These are phyloP conservation scores for Parathielavia appendiculata DNA, from an alignment of 495 filamentous ascomycete genomes.

Conservation along the genomic window DNA sequence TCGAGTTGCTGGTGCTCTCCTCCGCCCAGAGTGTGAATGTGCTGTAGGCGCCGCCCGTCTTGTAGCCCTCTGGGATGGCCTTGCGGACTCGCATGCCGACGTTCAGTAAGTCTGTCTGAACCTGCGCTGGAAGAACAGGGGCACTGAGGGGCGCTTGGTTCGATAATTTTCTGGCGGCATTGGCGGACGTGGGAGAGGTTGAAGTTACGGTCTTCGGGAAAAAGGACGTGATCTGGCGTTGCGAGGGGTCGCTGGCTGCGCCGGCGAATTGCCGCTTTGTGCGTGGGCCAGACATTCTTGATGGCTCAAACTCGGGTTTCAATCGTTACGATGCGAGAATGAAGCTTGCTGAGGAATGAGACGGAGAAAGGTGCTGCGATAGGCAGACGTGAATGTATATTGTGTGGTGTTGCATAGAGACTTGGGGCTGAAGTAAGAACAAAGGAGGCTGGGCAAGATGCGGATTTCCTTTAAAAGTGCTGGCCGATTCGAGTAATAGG, in stretches of 20 bases:
- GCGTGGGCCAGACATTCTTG: conserved; percentile 40
- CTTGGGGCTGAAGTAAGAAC: neutral
- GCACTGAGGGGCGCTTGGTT: conserved; percentile 34
- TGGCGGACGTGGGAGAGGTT: neutral
- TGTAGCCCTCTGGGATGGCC: conserved; percentile 86
- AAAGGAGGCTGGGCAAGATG: conserved; percentile 11
- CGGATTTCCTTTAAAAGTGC: neutral
- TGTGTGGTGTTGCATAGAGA: neutral
- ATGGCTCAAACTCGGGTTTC: neutral
- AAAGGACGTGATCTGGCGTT: conserved; percentile 48
- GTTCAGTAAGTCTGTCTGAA: conserved; percentile 73
- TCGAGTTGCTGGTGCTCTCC: conserved; percentile 5
- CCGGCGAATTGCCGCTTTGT: conserved; percentile 49
- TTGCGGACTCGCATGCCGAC: conserved; percentile 94
- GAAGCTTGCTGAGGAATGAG: neutral
- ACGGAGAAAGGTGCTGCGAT: no score
- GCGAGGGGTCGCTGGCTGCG: conserved; percentile 45
- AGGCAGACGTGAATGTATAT: no score
- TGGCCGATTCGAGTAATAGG: neutral
- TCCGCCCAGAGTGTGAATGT: conserved; percentile 45
- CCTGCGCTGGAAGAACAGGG: conserved; percentile 52
- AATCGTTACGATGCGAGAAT: neutral
- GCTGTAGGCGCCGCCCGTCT: conserved; percentile 55
- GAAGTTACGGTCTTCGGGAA: conserved; percentile 29
- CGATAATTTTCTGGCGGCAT: conserved; percentile 9